Base-by-base conservation (phyloP, 2,329 filamentous ascomycete species). In the Penicillium vulpinum region DNA sequence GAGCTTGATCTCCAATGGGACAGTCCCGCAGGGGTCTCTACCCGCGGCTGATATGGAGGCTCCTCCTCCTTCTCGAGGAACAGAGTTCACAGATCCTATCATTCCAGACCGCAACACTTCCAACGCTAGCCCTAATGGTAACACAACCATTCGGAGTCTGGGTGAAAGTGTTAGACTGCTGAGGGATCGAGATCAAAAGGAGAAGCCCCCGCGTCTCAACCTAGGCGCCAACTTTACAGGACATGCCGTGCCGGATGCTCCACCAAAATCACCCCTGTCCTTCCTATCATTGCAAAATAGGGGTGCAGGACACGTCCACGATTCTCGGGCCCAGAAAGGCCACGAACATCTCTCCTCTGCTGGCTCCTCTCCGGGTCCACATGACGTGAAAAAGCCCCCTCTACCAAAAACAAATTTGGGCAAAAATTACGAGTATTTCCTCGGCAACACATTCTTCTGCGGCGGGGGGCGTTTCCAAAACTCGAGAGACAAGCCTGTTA, bases 361-460 rank as follows among this genome's bases (percentile, higher is more conserved):
- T 51, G 87, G 87, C 31, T 92, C 90, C 4, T 90, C 91, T 9
- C 91, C 91, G 2, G 83, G 82, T 45, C 80, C 89, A 49, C 75
- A 79, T 39, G 78, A 79, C 2, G 68, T 75, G n/a, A 81, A 85
- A 67, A 67, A 70, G 54, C 56, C 64, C 52, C 51, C 68, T 26
- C 54, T 69, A 18, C 61, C 67, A 18, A 60, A 77, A 44, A 63
- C 73, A 24, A 75, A 80, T 35, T 70, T 84, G 54, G 87, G 90
- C 50, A 88, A 83, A 63, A 96, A 97, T 67, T 89, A 93, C 75
- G 86, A 97, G 72, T 96, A 96, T 73, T 97, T 97, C 68, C 85
- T 90, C 43, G 94, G 94, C 44, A 99, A 97, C 70, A 96, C 91
- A 0, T 80, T 92, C 24, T 99, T 99, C 71, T 96, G 87, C 73